These are phyloP conservation scores for Protomyces lactucae-debilis DNA, from an alignment of 1,139 yeast genomes.

Conservation along the genomic window DNA sequence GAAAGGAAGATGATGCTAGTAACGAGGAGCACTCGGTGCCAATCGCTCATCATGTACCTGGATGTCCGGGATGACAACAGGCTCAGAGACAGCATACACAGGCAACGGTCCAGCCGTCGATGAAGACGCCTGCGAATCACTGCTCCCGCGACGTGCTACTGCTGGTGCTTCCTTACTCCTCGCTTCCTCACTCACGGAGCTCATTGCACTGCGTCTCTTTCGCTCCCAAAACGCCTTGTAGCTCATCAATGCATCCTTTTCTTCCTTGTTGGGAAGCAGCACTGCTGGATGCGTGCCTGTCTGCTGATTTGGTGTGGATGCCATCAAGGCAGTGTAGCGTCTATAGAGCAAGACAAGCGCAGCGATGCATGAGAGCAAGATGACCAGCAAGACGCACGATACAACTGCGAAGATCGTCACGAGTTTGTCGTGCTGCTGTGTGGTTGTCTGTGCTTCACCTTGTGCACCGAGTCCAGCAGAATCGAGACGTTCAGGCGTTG, in stretches of 20 bases:
- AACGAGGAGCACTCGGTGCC: too few species aligned
- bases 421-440: not conserved
- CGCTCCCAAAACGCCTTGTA: slow-evolving; percentile 24
- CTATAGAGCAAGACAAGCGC: not conserved
- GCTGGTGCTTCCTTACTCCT: not conserved
- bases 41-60: not conserved
- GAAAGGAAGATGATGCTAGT: not conserved
- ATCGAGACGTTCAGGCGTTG: not conserved
- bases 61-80: not conserved
- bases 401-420: not conserved
- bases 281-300: not conserved
- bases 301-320: not conserved
- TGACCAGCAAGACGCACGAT: not conserved
- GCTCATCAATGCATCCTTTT: slow-evolving; percentile 12
- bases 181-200: slow-evolving; percentile 17
- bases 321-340: not conserved
- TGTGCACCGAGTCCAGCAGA: not conserved
- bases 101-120: not conserved
- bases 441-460: not conserved
- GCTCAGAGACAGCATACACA: not conserved
- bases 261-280: not conserved
- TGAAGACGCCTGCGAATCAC: not conserved
- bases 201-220: slow-evolving; percentile 15
- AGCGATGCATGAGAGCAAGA: slow-evolving; percentile 1
- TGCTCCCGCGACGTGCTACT: not conserved